Percentiles rank a stretch among this genome's conserved stretches.
phyloP scores from a whole-genome alignment of 1,284 basidiomycete species.

The Chalciporus piperatoides region DNA sequence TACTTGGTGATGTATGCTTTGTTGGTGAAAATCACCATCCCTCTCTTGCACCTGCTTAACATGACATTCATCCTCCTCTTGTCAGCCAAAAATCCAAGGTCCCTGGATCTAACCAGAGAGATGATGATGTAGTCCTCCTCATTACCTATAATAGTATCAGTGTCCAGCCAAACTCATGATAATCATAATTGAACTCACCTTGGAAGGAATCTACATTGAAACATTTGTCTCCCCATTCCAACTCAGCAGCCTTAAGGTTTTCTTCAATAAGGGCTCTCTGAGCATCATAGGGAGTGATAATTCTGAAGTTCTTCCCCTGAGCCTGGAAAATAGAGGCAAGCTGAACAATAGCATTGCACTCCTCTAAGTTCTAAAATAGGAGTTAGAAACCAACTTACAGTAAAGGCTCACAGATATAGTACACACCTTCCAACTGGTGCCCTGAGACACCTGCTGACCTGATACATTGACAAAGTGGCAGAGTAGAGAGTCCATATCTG shows the following conservation, averaged over 20 bases:
- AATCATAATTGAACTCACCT: slow-evolving; percentile 36
- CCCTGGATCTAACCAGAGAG: slow-evolving; percentile 56
- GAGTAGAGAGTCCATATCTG: slow-evolving; percentile 33
- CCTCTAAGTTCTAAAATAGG: slow-evolving; percentile 45
- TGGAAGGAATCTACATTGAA: slow-evolving; percentile 70
- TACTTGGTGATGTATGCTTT: slow-evolving; percentile 48
- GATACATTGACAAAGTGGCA: slow-evolving; percentile 54
- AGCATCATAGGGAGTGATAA: slow-evolving; percentile 71
- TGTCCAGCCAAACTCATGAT: slow-evolving; percentile 4
- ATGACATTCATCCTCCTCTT: slow-evolving; percentile 64
- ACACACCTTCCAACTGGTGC: slow-evolving; percentile 45
- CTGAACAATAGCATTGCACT: slow-evolving; percentile 43
- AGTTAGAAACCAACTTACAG: not conserved
- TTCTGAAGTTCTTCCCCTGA: slow-evolving; percentile 44
- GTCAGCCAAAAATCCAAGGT: slow-evolving; percentile 56
- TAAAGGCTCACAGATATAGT: slow-evolving; percentile 4
- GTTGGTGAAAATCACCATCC: slow-evolving; percentile 64
- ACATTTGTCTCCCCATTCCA: slow-evolving; percentile 57
- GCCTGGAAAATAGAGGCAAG: slow-evolving; percentile 47
- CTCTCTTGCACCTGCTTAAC: slow-evolving; percentile 63
- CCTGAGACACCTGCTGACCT: slow-evolving; percentile 37
- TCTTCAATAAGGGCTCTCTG: slow-evolving; percentile 54
- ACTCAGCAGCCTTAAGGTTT: slow-evolving; percentile 39
- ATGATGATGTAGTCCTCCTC: slow-evolving; percentile 61
- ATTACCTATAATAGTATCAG: slow-evolving; percentile 42